A percentile compares a stretch with the other conserved stretches of the same genome.
Conservation (phyloP, 139 green algal genomes). For the Tetraselmis striata region DNA sequence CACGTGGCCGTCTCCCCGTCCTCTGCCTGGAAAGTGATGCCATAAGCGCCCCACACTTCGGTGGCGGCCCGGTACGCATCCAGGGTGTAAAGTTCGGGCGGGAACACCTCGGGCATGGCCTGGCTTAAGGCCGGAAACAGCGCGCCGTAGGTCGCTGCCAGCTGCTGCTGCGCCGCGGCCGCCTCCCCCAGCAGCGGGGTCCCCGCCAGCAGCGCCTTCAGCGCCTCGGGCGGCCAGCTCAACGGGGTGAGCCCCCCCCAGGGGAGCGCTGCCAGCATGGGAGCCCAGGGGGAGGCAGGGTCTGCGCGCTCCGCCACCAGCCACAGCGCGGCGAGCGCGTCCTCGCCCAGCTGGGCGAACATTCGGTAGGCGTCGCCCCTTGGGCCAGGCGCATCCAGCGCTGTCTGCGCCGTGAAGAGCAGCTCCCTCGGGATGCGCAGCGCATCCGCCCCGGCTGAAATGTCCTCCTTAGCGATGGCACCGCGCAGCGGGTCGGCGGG, state of each 20-base stretch:
- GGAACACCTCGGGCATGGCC: too few relatives aligned
- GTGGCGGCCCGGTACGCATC: too few relatives aligned
- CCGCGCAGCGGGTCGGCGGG: constrained; percentile 30
- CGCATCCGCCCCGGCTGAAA: constrained; percentile 30
- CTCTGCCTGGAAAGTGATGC: too few relatives aligned
- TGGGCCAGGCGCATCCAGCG: constrained; percentile 38
- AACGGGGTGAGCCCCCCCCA: constrained; percentile 30
- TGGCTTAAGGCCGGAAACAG: too few relatives aligned
- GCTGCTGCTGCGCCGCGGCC: constrained; percentile 23
- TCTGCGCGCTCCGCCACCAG: constrained; percentile 56
- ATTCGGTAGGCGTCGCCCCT: constrained; percentile 30
- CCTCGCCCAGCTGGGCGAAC: constrained; percentile 39
- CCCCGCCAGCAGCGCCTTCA: constrained; percentile 27
- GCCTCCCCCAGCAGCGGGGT: constrained; percentile 30
- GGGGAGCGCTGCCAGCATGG: constrained; percentile 47
- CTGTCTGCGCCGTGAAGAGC: constrained; percentile 51
- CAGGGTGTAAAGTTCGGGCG: too few relatives aligned
- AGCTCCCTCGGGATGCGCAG: constrained; percentile 33
- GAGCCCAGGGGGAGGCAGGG: constrained; percentile 30
- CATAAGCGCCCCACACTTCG: too few relatives aligned
- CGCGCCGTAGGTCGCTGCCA: too few relatives aligned
- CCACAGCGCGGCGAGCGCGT: constrained; percentile 55
- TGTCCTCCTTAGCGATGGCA: constrained; percentile 21
- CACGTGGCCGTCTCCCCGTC: too few relatives aligned
- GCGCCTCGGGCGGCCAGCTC: not conserved